phyloP scores from a whole-genome alignment of 2,329 filamentous ascomycete genomes.

The Tetracladium maxilliforme region DNA sequence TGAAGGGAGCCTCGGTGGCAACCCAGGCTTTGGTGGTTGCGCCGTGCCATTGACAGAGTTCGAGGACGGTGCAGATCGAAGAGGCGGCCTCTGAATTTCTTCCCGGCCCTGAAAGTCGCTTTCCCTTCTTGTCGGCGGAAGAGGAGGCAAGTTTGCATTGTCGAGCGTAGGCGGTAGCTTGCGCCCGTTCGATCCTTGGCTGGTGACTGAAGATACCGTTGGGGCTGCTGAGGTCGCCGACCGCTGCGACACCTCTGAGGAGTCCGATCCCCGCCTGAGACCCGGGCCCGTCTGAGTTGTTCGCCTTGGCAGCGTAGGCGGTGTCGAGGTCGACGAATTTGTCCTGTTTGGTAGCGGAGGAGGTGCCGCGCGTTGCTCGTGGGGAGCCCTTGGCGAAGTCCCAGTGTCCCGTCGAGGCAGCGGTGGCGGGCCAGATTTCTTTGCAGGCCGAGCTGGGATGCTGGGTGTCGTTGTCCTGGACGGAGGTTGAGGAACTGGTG shows the following conservation, averaged over 20 bases:
- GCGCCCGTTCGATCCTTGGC: too few species aligned
- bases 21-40: background rate
- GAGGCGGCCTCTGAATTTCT: slow-evolving; percentile 7
- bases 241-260: slow-evolving; percentile 38
- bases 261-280: slow-evolving; percentile 38
- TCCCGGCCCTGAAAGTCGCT: slow-evolving; percentile 28
- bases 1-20: too few species aligned
- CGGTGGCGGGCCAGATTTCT: slow-evolving; percentile 26
- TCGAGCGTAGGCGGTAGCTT: slow-evolving; percentile 42
- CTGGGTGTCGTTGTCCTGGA: too few species aligned
- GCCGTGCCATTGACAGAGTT: background rate
- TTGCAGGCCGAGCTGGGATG: slow-evolving; percentile 29
- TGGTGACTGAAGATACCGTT: too few species aligned
- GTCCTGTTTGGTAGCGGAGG: too few species aligned
- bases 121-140: slow-evolving; percentile 40
- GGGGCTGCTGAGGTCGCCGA: slow-evolving; percentile 40
- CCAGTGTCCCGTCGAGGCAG: too few species aligned
- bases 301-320: slow-evolving; percentile 35
- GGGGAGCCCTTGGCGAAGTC: too few species aligned
- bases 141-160: slow-evolving; percentile 37
- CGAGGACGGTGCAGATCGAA: background rate
- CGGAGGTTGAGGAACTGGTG: too few species aligned
- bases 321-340: too few species aligned
- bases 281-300: slow-evolving; percentile 25
- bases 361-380: too few species aligned